Percentiles rank a stretch among this genome's conserved stretches.
Conservation (phyloP, 2,329 filamentous ascomycete species). For the Plectosphaerella sp. region DNA sequence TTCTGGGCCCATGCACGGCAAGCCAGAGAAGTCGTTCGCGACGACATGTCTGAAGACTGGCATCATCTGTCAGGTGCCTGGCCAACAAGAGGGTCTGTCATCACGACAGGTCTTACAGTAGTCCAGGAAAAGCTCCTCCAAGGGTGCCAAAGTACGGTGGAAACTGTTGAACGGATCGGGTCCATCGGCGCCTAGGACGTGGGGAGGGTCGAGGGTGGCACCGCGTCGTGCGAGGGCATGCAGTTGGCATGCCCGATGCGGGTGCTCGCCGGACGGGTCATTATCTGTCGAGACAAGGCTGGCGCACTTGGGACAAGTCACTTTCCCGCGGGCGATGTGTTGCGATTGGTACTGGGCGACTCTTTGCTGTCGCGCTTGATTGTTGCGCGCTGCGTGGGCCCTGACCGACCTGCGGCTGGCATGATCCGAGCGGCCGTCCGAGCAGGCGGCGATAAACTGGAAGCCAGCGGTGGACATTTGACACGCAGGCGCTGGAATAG, state of each 20-base stretch:
- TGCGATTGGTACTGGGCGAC: no score
- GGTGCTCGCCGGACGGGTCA: no score
- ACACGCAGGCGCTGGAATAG: no score
- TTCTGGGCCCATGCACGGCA: background rate
- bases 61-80: background rate
- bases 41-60: no score
- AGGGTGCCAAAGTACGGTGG: background rate
- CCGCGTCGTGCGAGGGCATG: background rate
- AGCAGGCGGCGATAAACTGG: conserved; percentile 13
- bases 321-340: no score
- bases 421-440: conserved; percentile 5
- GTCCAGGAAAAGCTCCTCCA: conserved; percentile 2
- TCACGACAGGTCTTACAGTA: conserved; percentile 2
- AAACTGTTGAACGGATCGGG: conserved; percentile 6
- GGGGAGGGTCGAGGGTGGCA: background rate
- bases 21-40: background rate
- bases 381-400: conserved; percentile 14
- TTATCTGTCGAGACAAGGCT: no score
- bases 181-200: background rate
- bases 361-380: conserved; percentile 2
- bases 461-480: conserved; percentile 3
- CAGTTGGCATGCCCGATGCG: no score
- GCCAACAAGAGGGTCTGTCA: background rate
- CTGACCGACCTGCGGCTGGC: conserved; percentile 11
- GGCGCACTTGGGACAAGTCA: no score